Evolutionary conservation across 1,284 basidiomycete species (phyloP).

Genomic region (Pterulicium gracile): DNA sequence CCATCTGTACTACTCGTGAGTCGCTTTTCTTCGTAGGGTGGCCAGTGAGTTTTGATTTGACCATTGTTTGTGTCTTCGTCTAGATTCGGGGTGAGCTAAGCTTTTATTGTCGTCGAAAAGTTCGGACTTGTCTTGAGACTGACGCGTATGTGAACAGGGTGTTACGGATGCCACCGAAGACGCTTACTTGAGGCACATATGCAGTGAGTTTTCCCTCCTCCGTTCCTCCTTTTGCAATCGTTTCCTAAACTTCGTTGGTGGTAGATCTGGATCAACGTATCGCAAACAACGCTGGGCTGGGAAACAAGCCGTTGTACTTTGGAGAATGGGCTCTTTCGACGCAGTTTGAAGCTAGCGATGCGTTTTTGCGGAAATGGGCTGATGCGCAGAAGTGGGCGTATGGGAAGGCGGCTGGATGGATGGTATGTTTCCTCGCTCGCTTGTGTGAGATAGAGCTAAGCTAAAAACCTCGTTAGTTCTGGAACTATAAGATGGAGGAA

Average conservation of each 20-base stretch:
- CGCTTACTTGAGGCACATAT: slow-evolving; percentile 57
- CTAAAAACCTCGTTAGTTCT: slow-evolving; percentile 35
- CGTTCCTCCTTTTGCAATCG: not conserved
- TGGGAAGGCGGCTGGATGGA: slow-evolving; percentile 55
- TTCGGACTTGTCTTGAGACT: not conserved
- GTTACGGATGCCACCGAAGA: slow-evolving; percentile 53
- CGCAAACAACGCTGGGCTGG: slow-evolving; percentile 32
- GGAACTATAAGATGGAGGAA: slow-evolving; percentile 67
- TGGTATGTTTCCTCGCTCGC: slow-evolving; percentile 31
- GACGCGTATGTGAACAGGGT: slow-evolving; percentile 29
- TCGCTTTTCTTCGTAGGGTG: slow-evolving; percentile 5
- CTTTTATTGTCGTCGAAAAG: not conserved
- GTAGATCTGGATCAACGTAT: slow-evolving; percentile 44
- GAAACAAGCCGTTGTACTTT: slow-evolving; percentile 46
- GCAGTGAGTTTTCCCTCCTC: slow-evolving; percentile 42
- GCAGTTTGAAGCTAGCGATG: slow-evolving; percentile 51
- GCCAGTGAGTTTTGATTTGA: not conserved
- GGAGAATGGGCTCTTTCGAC: slow-evolving; percentile 70
- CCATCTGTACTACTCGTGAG: slow-evolving; percentile 66
- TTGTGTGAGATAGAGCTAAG: slow-evolving; percentile 1
- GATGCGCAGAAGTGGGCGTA: slow-evolving; percentile 69
- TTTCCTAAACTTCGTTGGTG: not conserved
- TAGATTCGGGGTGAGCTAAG: slow-evolving; percentile 48
- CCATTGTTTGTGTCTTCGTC: too few species aligned
- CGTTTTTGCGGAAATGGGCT: slow-evolving; percentile 60